phyloP scores from a whole-genome alignment of 2,329 filamentous ascomycete species.

The Beauveria australis region DNA sequence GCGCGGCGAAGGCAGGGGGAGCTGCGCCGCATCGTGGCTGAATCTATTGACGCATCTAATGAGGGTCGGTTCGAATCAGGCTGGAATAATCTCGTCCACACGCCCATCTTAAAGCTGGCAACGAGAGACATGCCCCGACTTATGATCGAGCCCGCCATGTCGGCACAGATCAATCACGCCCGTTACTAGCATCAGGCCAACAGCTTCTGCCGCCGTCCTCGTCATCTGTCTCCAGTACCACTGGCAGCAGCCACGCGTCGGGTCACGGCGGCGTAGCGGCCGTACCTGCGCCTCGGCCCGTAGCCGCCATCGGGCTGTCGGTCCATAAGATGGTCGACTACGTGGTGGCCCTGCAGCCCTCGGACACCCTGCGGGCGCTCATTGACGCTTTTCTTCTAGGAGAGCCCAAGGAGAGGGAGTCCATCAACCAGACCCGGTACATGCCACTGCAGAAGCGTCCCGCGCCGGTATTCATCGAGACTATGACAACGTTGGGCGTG shows the following conservation, averaged over 20 bases:
- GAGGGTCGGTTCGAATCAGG: background rate
- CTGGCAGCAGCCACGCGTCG: background rate
- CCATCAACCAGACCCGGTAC: background rate
- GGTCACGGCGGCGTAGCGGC: background rate
- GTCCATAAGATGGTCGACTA: conserved; percentile 1
- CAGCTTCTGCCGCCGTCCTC: background rate
- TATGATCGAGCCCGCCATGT: background rate
- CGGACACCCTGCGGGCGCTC: background rate
- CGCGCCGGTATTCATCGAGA: background rate
- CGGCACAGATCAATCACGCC: background rate
- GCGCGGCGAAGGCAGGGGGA: background rate
- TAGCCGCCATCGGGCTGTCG: background rate
- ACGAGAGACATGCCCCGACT: background rate
- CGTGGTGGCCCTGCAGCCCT: background rate
- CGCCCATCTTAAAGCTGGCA: background rate
- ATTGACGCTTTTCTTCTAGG: background rate
- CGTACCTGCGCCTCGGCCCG: background rate
- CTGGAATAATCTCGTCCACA: background rate
- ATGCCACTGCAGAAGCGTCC: background rate
- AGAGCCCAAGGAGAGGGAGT: background rate
- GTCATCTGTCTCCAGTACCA: background rate
- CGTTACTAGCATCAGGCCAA: background rate
- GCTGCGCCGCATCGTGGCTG: background rate
- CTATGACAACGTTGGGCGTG: background rate
- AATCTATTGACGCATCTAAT: background rate